phyloP scores from a whole-genome alignment of 2,329 filamentous ascomycete genomes.

The Verticillium klebahnii region DNA sequence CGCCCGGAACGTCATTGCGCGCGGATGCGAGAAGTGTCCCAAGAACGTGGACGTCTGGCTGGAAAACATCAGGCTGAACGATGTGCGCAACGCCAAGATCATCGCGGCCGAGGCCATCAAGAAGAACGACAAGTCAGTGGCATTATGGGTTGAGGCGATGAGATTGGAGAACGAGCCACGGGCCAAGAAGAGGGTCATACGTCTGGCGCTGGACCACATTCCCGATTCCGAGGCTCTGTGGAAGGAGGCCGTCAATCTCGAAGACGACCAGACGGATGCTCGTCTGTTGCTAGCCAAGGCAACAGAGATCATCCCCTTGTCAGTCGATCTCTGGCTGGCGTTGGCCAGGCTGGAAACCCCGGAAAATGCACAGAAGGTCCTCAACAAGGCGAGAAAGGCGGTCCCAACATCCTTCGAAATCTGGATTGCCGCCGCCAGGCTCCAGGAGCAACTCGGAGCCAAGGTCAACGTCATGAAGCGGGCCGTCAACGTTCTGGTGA shows the following conservation, averaged over 20 bases:
- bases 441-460: conserved; percentile 70
- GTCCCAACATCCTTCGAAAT: conserved; percentile 91
- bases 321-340: conserved; percentile 92
- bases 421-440: conserved; percentile 88
- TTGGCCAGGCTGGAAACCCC: conserved; percentile 84
- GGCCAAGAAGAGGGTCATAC: conserved; percentile 88
- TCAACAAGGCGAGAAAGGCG: conserved; percentile 92
- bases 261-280: conserved; percentile 86
- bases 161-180: conserved; percentile 77
- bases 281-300: conserved; percentile 87
- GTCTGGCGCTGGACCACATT: conserved; percentile 86
- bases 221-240: conserved; percentile 94
- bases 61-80: conserved; percentile 90
- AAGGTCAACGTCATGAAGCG: conserved; percentile 84
- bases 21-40: conserved; percentile 85
- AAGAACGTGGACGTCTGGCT: conserved; percentile 95
- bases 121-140: conserved; percentile 81
- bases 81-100: conserved; percentile 88
- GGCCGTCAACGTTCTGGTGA: conserved; percentile 80
- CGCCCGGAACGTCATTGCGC: conserved; percentile 80
- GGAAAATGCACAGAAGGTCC: conserved; percentile 87
- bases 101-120: conserved; percentile 93
- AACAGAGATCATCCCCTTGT: conserved; percentile 89
- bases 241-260: conserved; percentile 95
- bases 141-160: conserved; percentile 94